Conservation (phyloP, 2,329 filamentous ascomycete species). For the Aspergillus sp. region DNA sequence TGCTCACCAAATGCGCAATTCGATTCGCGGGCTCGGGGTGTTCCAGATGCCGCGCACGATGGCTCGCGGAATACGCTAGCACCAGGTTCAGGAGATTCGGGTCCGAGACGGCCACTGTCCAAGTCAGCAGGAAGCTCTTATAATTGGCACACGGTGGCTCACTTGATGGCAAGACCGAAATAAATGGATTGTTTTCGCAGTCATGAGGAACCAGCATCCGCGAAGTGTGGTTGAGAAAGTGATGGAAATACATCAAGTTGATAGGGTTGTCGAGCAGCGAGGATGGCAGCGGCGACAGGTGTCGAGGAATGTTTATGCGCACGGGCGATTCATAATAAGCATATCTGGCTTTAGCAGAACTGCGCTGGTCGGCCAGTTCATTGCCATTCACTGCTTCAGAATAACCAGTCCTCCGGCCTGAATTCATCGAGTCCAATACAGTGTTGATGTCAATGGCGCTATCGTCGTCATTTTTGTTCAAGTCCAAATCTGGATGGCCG, state of each 20-base stretch:
- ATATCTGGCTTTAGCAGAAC: slow-evolving; percentile 45
- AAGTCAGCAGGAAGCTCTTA: slow-evolving; percentile 37
- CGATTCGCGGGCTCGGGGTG: slow-evolving; percentile 66
- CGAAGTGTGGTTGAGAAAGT: slow-evolving; percentile 72
- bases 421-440: slow-evolving; percentile 26
- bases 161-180: slow-evolving; percentile 54
- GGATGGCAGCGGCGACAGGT: slow-evolving; percentile 47
- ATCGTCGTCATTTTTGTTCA: slow-evolving; percentile 61
- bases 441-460: slow-evolving; percentile 51
- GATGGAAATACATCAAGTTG: slow-evolving; percentile 67
- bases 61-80: slow-evolving; percentile 74
- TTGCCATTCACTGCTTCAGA: slow-evolving; percentile 2
- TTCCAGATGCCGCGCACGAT: slow-evolving; percentile 63
- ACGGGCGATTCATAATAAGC: slow-evolving; percentile 65
- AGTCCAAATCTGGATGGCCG: slow-evolving; percentile 59
- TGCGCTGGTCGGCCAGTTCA: slow-evolving; percentile 10
- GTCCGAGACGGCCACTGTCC: slow-evolving; percentile 36
- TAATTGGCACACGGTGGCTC: slow-evolving; percentile 17
- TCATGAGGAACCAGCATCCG: slow-evolving; percentile 55
- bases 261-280: slow-evolving; percentile 62
- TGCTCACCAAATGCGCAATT: slow-evolving; percentile 70
- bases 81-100: slow-evolving; percentile 63
- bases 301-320: slow-evolving; percentile 51
- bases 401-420: slow-evolving; percentile 6
- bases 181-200: slow-evolving; percentile 52